Percentiles rank a stretch among this genome's conserved stretches.
Evolutionary conservation across 495 filamentous ascomycete species (phyloP).

Genomic region (Sporormia fimetaria): DNA sequence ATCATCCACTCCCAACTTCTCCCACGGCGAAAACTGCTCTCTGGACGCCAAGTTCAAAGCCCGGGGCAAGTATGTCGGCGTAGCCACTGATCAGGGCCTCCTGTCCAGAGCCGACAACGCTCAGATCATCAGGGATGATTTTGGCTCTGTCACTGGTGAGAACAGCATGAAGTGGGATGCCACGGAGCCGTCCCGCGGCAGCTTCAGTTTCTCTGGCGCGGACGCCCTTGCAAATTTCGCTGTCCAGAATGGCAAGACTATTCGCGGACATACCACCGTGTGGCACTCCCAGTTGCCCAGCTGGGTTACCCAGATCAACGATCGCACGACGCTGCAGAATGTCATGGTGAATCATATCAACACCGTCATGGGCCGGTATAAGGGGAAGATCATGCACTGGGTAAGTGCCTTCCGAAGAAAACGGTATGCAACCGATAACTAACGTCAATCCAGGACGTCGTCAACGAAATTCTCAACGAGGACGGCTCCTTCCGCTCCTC

Average conservation of each 20-base stretch:
- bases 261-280: conserved; percentile 52
- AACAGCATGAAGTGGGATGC: conserved; percentile 57
- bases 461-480: conserved; percentile 56
- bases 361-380: conserved; percentile 46
- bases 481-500: conserved; percentile 44
- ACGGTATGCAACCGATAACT: too few species aligned
- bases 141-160: conserved; percentile 53
- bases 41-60: conserved; percentile 8
- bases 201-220: conserved; percentile 41
- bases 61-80: conserved; percentile 12
- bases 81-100: conserved; percentile 5
- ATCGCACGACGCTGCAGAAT: conserved; percentile 38
- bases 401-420: conserved; percentile 27
- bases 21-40: conserved; percentile 7
- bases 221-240: conserved; percentile 54
- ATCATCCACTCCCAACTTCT: not conserved
- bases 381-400: conserved; percentile 51
- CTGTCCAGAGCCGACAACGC: conserved; percentile 1
- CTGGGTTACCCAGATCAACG: conserved; percentile 46
- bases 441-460: too few species aligned
- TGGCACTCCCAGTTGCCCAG: conserved; percentile 54
- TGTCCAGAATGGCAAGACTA: conserved; percentile 40
- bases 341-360: conserved; percentile 50
- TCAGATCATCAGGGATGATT: conserved; percentile 7
- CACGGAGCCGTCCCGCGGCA: conserved; percentile 38